Conservation (phyloP, 257 asterid species). For the Nicotiana attenuata region DNA sequence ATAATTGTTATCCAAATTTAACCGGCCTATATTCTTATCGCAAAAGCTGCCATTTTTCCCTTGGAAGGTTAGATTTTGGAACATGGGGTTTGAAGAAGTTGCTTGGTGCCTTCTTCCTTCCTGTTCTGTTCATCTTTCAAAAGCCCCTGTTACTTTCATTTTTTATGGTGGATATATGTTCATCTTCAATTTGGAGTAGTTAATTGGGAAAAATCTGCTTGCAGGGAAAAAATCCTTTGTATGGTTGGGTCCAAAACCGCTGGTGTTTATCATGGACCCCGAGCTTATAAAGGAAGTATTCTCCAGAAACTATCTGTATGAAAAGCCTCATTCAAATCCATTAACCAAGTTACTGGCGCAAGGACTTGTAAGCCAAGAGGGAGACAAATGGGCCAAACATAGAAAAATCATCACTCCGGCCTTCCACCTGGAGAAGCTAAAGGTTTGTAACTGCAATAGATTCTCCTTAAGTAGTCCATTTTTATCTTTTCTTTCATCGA, state of each 20-base stretch:
- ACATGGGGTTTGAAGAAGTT: not conserved
- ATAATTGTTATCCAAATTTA: not conserved
- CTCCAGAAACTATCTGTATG: slow-evolving; percentile 21
- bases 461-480: not conserved
- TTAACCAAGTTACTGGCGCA: slow-evolving; percentile 21
- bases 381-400: slow-evolving; percentile 55
- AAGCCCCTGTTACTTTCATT: not conserved
- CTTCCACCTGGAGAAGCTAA: not conserved
- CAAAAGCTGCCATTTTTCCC: not conserved
- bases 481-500: not conserved
- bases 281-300: slow-evolving; percentile 44
- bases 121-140: not conserved
- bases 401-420: slow-evolving; percentile 33
- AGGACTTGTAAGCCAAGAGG: slow-evolving; percentile 33
- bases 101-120: not conserved
- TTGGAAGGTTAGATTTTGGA: not conserved
- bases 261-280: slow-evolving; percentile 32
- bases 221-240: slow-evolving; percentile 35
- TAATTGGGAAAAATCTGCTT: not conserved
- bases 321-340: slow-evolving; percentile 36
- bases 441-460: not conserved
- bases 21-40: not conserved
- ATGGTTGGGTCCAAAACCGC: slow-evolving; percentile 56
- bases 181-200: not conserved
- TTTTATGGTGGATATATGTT: not conserved